Percentiles rank a stretch among this genome's conserved stretches.
phyloP scores from a whole-genome alignment of 352 stramenopile species.

The Globisporangium nodosum region DNA sequence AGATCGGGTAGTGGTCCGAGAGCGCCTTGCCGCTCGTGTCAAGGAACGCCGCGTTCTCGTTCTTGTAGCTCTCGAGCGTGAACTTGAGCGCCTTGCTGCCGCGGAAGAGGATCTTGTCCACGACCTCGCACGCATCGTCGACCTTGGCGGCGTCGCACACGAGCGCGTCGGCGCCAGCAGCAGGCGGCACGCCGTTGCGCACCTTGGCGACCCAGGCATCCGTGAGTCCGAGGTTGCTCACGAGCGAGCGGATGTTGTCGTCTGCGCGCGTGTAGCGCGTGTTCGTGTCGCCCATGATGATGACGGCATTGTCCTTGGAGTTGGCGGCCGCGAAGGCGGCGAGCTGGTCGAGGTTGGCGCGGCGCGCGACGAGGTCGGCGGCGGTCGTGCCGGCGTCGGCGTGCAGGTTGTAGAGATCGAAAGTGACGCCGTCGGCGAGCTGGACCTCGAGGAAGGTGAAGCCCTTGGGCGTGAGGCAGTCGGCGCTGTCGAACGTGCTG shows the following conservation, averaged over 20 bases:
- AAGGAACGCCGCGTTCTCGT: slow-evolving; percentile 36
- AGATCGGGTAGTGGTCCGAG: slow-evolving; percentile 48
- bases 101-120: slow-evolving; percentile 60
- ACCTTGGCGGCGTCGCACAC: slow-evolving; percentile 28
- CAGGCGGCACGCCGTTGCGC: slow-evolving; percentile 24
- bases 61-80: slow-evolving; percentile 34
- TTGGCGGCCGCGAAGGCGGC: slow-evolving; percentile 35
- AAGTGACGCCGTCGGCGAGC: slow-evolving; percentile 29
- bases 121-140: slow-evolving; percentile 40
- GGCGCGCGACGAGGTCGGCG: slow-evolving; percentile 25
- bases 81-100: slow-evolving; percentile 41
- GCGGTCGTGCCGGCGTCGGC: slow-evolving; percentile 26
- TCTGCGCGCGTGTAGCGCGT: slow-evolving; percentile 38
- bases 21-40: slow-evolving; percentile 25
- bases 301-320: slow-evolving; percentile 35
- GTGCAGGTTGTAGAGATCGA: slow-evolving; percentile 55
- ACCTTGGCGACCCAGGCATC: slow-evolving; percentile 44
- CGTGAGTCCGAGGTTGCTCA: slow-evolving; percentile 21
- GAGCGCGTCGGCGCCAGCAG: slow-evolving; percentile 29
- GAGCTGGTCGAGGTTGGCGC: slow-evolving; percentile 38
- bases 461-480: slow-evolving; percentile 55
- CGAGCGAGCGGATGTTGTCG: slow-evolving; percentile 35
- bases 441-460: slow-evolving; percentile 41
- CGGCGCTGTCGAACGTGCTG: slow-evolving; percentile 35
- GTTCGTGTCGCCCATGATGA: slow-evolving; percentile 56